Evolutionary conservation across 225 moss, liverwort and hornwort genomes (phyloP).

Genomic region (Lunularia cruciata): DNA sequence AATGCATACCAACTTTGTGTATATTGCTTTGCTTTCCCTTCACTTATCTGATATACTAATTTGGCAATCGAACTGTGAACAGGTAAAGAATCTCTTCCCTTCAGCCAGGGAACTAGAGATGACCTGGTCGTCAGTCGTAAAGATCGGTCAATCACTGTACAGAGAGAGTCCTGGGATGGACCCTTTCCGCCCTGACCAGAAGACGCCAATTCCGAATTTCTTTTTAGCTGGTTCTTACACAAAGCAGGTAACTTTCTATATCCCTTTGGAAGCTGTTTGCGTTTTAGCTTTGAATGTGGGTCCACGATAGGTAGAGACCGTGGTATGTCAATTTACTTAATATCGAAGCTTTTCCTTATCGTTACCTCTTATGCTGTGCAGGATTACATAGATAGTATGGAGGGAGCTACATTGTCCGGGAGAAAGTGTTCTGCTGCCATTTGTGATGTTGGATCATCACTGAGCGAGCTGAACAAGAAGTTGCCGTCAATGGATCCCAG

Average conservation of each 20-base stretch:
- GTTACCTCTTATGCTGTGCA: slow-evolving; percentile 31
- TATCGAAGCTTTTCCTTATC: too few relatives aligned
- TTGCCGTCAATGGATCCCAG: slow-evolving; percentile 41
- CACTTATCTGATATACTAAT: not conserved
- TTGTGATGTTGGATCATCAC: slow-evolving; percentile 58
- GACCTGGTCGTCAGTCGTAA: slow-evolving; percentile 93
- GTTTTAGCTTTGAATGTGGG: too few relatives aligned
- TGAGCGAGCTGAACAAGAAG: slow-evolving; percentile 61
- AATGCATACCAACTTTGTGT: too few relatives aligned
- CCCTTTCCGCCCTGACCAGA: slow-evolving; percentile 78
- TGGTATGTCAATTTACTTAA: too few relatives aligned
- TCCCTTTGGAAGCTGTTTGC: not conserved
- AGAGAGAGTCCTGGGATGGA: slow-evolving; percentile 96
- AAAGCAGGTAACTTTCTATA: slow-evolving; percentile 58
- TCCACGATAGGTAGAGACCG: too few relatives aligned
- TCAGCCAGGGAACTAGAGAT: slow-evolving; percentile 70
- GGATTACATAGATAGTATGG: slow-evolving; percentile 99
- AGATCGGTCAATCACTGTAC: slow-evolving; percentile 79
- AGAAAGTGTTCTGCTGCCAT: slow-evolving; percentile 72
- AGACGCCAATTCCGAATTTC: slow-evolving; percentile 81
- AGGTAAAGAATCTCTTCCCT: slow-evolving; percentile 80
- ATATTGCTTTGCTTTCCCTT: too few relatives aligned
- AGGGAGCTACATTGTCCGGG: slow-evolving; percentile 89
- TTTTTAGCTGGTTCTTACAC: slow-evolving; percentile 92
- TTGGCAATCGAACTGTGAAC: not conserved